Base-by-base conservation (phyloP, 164 flowering plant genomes). In the Magnolia changhungtana region DNA sequence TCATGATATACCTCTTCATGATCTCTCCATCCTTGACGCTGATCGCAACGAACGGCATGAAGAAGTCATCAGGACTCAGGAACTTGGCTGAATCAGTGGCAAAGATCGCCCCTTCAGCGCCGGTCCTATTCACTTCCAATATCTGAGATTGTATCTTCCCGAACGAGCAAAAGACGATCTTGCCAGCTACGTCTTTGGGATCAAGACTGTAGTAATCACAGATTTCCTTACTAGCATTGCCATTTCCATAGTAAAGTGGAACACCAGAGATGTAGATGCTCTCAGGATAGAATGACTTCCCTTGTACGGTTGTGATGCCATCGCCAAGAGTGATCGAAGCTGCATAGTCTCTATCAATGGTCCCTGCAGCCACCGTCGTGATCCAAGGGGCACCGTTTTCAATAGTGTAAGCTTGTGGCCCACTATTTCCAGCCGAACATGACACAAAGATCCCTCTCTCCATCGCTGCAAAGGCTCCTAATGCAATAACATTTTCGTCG, bases 211-310 rank as follows among this genome's bases (percentile, higher is more conserved):
- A 20, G n/a, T 1, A 31, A 49, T 63, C n/a, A 18, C 77, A 75
- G 50, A 20, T 21, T 61, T 65, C 77, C 51, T 61, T 70, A 58
- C 83, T 79, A 52, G 67, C 27, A 37, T 84, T 86, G 16, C 82
- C 85, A 27, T 73, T 24, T 18, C 84, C 87, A 23, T 68, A 84
- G 72, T 84, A 86, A 9, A 86, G 49, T 4, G 83, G 78, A n/a
- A 68, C 69, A 10, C 20, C 8, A 0, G 84, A 78, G 7, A 86
- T 63, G 13, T 74, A 77, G 49, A 86, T 58, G 61, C 76, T 79
- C 69, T 76, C 83, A 0, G 88, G 88, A 23, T 66, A 86, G 14
- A 76, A 9, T 4, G 88, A 84, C 74, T 45, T 74, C 50, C 88
- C 87, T 13, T 20, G 51, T 0, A 84, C 7, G 3, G 80, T 77